A percentile compares a stretch with the other conserved stretches of the same genome.
These are phyloP conservation scores for Daldinia loculata DNA, from an alignment of 495 filamentous ascomycete genomes.

Conservation along the genomic window DNA sequence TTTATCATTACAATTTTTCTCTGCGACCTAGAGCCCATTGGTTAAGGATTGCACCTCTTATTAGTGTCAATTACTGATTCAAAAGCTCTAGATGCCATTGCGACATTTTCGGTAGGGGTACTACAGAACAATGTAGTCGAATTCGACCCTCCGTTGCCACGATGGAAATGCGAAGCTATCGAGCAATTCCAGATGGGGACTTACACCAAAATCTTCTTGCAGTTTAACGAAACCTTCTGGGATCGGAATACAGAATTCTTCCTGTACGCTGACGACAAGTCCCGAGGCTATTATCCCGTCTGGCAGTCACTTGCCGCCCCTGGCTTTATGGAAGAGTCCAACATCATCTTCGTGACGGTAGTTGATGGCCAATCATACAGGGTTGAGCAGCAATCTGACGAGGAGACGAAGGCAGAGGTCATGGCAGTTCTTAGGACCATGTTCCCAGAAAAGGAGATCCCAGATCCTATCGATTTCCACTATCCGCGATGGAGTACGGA, in stretches of 20 bases:
- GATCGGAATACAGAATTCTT: conserved; percentile 70
- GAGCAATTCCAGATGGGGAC: conserved; percentile 75
- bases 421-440: conserved; percentile 70
- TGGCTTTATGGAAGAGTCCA: conserved; percentile 69
- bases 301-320: conserved; percentile 71
- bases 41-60: background rate
- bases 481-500: conserved; percentile 75
- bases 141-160: conserved; percentile 69
- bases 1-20: background rate
- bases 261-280: conserved; percentile 71
- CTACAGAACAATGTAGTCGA: conserved; percentile 69
- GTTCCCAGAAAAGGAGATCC: conserved; percentile 68
- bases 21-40: background rate
- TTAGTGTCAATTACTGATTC: conserved; percentile 1
- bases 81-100: conserved; percentile 45
- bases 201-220: conserved; percentile 82
- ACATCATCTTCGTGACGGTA: conserved; percentile 78
- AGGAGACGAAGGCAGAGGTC: conserved; percentile 66
- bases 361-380: conserved; percentile 66
- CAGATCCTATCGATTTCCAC: conserved; percentile 72
- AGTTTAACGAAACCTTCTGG: conserved; percentile 79
- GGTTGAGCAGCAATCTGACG: conserved; percentile 70
- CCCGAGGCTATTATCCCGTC: conserved; percentile 74
- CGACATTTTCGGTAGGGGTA: conserved; percentile 65
- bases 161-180: conserved; percentile 73